Percentiles rank a stretch among this genome's conserved stretches.
These are phyloP conservation scores for Tolypocladium nubicola DNA, from an alignment of 2,329 filamentous ascomycete species.

Conservation along the genomic window DNA sequence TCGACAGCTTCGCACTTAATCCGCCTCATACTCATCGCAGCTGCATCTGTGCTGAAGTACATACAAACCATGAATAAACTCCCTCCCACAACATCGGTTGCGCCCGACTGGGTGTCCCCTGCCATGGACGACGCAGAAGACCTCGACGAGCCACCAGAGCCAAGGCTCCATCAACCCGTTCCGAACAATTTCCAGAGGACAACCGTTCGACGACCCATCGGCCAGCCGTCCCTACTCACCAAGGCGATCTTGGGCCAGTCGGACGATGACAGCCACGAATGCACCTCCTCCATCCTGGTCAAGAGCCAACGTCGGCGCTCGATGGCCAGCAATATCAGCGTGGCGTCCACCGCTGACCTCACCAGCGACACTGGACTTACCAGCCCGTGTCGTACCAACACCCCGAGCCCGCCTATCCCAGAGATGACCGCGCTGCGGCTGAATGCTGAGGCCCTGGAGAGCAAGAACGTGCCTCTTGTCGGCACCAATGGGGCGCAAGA, in stretches of 20 bases:
- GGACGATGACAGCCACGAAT: constrained; percentile 40
- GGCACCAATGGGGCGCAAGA: constrained; percentile 29
- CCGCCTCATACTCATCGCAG: neutral
- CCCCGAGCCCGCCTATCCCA: constrained; percentile 76
- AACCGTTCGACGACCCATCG: constrained; percentile 34
- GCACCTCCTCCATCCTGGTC: constrained; percentile 23
- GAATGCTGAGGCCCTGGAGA: constrained; percentile 17
- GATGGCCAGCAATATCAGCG: constrained; percentile 69
- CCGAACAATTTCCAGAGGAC: constrained; percentile 34
- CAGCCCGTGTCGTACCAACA: constrained; percentile 77
- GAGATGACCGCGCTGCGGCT: constrained; percentile 39
- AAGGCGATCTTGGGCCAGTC: constrained; percentile 64
- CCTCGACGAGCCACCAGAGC: constrained; percentile 80
- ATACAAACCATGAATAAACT: constrained; percentile 15
- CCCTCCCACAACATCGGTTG: constrained; percentile 12
- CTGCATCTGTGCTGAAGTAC: neutral
- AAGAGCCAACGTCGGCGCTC: constrained; percentile 43
- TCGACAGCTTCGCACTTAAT: neutral
- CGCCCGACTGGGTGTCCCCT: constrained; percentile 21
- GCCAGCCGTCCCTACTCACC: constrained; percentile 76
- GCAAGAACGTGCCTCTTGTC: constrained; percentile 14
- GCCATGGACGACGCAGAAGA: constrained; percentile 59
- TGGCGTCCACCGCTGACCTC: constrained; percentile 76
- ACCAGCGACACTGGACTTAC: constrained; percentile 92
- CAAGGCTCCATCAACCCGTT: constrained; percentile 16